Base-by-base conservation (phyloP, 1,139 yeast genomes). In the Kluyveromyces marxianus region DNA sequence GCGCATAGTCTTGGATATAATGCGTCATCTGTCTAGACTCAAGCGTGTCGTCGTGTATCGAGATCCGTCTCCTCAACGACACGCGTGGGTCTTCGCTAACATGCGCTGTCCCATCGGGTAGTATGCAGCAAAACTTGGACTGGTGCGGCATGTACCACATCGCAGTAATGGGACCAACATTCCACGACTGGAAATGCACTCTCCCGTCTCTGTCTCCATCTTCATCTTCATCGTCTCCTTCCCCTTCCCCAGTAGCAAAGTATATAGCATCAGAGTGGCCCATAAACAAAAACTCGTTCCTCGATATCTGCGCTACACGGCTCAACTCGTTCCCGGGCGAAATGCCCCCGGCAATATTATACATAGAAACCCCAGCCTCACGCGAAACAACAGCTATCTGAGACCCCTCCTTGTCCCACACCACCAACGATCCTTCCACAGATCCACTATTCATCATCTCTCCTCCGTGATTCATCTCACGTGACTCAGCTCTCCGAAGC, bases 381-480 rank as follows among this genome's bases (percentile, higher is more conserved):
- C 38, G 38, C 7, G 43, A 40, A 7, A 40, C 34, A 7, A 35
- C 37, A 14, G 28, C 37, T n/a, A 40, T 40, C 28, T 40, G 27
- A 6, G 37, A 33, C 14, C 43, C 43, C 6, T 8, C 14, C 37
- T 40, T 26, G 26, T 40, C 43, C 43, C 43, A 40, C 14, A 40
- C 25, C 10, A 35, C 37, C 33, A 40, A 27, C 25, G 21, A 35
- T 4, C 43, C 43, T 26, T 26, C 37, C 26, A 29, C 34, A 7
- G n/a, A 10, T 8, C 10, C 34, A 29, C n/a, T 14, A 7, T 29
- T 37, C 41, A 37, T 37, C 34, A 28, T 25, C 4, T 10, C 30
- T 5, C 29, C 33, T 6, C 25, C 21, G 8, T n/a, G 41, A 14
- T 14, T 14, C 32, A 37, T 4, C 25, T 7, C 26, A 25, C 29